These are phyloP conservation scores for Heritiera fomes DNA, from an alignment of 345 rosid genomes.

Conservation along the genomic window DNA sequence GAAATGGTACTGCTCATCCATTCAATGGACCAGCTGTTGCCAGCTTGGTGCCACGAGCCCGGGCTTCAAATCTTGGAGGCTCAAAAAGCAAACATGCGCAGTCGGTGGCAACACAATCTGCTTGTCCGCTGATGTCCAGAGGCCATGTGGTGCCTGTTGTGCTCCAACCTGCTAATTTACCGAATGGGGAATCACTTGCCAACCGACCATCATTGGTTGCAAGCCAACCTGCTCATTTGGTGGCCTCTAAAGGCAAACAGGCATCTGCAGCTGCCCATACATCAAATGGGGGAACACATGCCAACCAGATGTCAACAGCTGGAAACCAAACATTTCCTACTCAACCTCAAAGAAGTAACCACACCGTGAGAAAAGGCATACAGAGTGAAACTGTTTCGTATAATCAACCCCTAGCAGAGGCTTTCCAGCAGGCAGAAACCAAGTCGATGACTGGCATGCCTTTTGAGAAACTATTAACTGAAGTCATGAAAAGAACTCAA, in stretches of 20 bases:
- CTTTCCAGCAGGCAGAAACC: conserved; percentile 29
- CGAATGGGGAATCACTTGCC: conserved; percentile 35
- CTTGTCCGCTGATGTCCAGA: conserved; percentile 31
- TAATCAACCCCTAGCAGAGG: conserved; percentile 20
- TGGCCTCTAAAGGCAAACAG: conserved; percentile 41
- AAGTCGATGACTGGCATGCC: conserved; percentile 40
- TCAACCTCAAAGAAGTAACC: conserved; percentile 31
- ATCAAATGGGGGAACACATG: conserved; percentile 31
- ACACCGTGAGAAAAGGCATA: conserved; percentile 27
- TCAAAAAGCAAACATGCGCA: conserved; percentile 32
- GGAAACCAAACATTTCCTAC: conserved; percentile 28
- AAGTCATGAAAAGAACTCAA: conserved; percentile 53
- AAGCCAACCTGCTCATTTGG: conserved; percentile 22
- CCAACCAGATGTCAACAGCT: conserved; percentile 22
- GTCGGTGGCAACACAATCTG: conserved; percentile 36
- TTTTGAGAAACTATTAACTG: conserved; percentile 62
- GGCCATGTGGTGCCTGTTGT: conserved; percentile 53
- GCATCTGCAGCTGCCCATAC: conserved; percentile 33
- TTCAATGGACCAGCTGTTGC: neutral
- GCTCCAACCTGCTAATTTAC: conserved; percentile 44
- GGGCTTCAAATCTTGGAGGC: conserved; percentile 26
- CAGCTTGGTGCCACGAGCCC: conserved; percentile 17
- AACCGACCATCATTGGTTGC: neutral
- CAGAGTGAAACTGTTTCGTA: conserved; percentile 31
- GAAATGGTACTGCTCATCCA: conserved; percentile 28